phyloP scores from a whole-genome alignment of 495 filamentous ascomycete genomes.

The Aeminium ludgeri region DNA sequence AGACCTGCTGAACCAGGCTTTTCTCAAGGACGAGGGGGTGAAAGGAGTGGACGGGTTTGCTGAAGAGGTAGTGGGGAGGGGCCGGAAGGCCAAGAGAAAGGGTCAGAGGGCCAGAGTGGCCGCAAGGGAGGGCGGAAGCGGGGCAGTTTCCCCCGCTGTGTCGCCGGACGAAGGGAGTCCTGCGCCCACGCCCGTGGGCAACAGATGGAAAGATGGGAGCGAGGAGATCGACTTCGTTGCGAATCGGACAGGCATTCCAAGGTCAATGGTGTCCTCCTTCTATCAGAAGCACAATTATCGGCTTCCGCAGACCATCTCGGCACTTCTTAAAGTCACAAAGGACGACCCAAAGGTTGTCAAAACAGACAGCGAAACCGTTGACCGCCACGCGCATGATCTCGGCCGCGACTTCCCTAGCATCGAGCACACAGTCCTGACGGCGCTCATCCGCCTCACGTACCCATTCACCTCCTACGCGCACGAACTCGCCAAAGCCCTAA shows the following conservation, averaged over 20 bases:
- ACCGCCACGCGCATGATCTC: conserved; percentile 32
- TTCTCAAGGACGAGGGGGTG: conserved; percentile 44
- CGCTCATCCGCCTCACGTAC: conserved; percentile 38
- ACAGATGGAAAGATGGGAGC: conserved; percentile 40
- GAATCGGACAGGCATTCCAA: conserved; percentile 31
- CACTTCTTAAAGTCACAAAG: conserved; percentile 28
- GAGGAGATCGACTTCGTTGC: conserved; percentile 45
- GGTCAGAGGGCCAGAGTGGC: too few species aligned
- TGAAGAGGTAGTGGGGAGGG: conserved; percentile 27
- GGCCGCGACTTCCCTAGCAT: conserved; percentile 35
- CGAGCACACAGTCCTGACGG: conserved; percentile 27
- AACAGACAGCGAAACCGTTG: conserved; percentile 18
- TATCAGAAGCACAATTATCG: conserved; percentile 50
- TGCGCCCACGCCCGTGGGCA: conserved; percentile 18
- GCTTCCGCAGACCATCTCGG: conserved; percentile 35
- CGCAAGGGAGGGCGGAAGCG: conserved; percentile 6
- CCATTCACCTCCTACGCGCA: conserved; percentile 38
- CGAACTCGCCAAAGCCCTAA: conserved; percentile 40
- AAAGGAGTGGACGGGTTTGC: conserved; percentile 73
- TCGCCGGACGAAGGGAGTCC: neutral
- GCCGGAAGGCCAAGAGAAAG: conserved; percentile 28
- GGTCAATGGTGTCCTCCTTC: conserved; percentile 36
- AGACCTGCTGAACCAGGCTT: conserved; percentile 58
- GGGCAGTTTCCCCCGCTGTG: conserved; percentile 1
- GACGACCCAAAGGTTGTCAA: conserved; percentile 19